Base-by-base conservation (phyloP, 2,329 filamentous ascomycete species). In the Dothideomycetidae sp. region DNA sequence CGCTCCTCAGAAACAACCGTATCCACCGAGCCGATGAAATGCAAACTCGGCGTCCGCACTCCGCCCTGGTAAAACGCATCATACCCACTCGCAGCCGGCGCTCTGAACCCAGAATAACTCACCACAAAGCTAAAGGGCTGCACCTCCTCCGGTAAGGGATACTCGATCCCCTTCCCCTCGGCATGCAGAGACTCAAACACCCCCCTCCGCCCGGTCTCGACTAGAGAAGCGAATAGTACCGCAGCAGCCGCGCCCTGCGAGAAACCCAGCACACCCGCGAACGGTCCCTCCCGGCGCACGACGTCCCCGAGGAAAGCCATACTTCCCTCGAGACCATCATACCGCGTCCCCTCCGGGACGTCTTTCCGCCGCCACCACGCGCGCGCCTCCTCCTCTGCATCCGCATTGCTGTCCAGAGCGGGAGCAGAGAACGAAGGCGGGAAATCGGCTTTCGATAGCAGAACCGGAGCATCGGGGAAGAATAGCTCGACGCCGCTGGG, bases 1-100 rank as follows among this genome's bases (percentile, higher is more conserved):
- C 82, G 65, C 37, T 59, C 58, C 63, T 94, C 86, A 19, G 85
- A 81, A 1, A 96, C 86, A 1, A 94, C 82, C 2, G 79, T 83
- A 61, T 94, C 88, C 48, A 93, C 62, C 37, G 75, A 78, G 1
- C 88, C 88, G 16, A 93, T 56, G 48, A 85, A 79, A 61, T 93
- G 84, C 58, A 93, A 55, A 44, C 81, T 73, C 0, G 83, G 81
- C 42, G 86, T 93, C 44, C 54, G 57, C 42, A 94, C 78, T 53
- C 70, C 68, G 11, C 82, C 83, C 48, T 82, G 71, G 53, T 83
- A 92, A 43, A 82, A 76, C 36, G 72, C 81, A 28, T 56, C 55
- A 53, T 92, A 76, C 29, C 70, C 59, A 11, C 65, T 57, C 26
- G 73, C 70, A 2, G 71, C 56, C n/a, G 45, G 63, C 1, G 81